These are phyloP conservation scores for Daldinia sp. DNA, from an alignment of 2,329 filamentous ascomycete species.

Conservation along the genomic window DNA sequence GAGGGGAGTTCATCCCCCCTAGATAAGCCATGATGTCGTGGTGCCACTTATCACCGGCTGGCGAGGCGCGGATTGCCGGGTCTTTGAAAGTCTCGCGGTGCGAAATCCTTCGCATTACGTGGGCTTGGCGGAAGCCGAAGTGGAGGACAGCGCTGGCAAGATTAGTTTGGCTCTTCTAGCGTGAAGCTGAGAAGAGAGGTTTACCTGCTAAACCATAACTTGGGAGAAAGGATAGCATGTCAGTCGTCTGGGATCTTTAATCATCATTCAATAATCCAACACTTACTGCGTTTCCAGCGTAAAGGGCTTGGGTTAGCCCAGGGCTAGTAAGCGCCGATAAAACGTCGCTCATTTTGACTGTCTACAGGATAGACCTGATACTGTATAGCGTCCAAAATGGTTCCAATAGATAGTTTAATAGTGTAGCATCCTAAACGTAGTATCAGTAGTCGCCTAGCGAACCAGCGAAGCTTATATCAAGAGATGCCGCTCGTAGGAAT, in stretches of 20 bases:
- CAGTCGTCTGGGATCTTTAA: background rate
- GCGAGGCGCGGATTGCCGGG: background rate
- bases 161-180: background rate
- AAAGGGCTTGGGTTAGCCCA: background rate
- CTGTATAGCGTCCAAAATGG: background rate
- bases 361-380: background rate
- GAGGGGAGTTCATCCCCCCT: constrained; percentile 38
- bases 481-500: background rate
- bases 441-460: background rate
- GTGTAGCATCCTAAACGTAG: background rate
- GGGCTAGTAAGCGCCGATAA: background rate
- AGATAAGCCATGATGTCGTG: constrained; percentile 42
- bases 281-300: background rate
- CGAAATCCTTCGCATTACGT: background rate
- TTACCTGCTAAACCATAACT: background rate
- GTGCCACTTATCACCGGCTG: constrained; percentile 38
- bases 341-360: background rate
- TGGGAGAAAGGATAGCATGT: background rate
- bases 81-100: background rate
- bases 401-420: background rate
- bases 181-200: background rate
- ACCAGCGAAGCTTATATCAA: background rate
- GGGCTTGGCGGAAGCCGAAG: background rate
- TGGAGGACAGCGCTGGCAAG: background rate
- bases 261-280: background rate